Conservation (phyloP, 1,284 basidiomycete species). For the Rhodotorula sp. region DNA sequence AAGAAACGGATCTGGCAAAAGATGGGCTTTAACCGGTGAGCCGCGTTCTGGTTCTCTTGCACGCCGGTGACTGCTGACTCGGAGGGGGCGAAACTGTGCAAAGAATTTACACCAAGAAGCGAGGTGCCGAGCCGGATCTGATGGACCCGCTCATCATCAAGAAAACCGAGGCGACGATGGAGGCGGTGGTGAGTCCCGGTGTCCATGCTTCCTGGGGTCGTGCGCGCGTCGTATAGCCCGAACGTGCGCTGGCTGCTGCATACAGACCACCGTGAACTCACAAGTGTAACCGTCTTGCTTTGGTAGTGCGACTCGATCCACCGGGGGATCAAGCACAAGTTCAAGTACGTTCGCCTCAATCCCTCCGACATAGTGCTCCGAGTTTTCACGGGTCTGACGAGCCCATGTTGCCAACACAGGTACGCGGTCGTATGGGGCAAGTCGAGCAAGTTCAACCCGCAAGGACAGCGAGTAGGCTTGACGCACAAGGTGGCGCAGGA, state of each 20-base stretch:
- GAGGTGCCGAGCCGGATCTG: slow-evolving; percentile 84
- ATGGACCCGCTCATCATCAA: slow-evolving; percentile 83
- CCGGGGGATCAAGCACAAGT: slow-evolving; percentile 72
- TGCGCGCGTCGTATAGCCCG: background rate
- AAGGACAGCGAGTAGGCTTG: slow-evolving; percentile 85
- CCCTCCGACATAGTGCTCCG: background rate
- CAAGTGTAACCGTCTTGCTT: background rate
- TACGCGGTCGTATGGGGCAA: slow-evolving; percentile 40
- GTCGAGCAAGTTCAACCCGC: slow-evolving; percentile 58
- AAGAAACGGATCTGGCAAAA: slow-evolving; percentile 79
- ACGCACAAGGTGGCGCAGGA: slow-evolving; percentile 85
- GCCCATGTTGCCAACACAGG: background rate
- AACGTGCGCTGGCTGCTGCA: background rate
- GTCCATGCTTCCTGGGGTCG: background rate
- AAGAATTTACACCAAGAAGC: slow-evolving; percentile 91
- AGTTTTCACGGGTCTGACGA: background rate
- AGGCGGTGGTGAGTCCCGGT: slow-evolving; percentile 56
- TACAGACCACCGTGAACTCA: background rate
- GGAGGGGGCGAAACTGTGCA: background rate
- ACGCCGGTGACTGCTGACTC: background rate
- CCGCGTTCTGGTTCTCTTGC: too few relatives aligned
- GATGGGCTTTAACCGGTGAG: slow-evolving; percentile 26
- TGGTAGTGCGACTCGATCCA: slow-evolving; percentile 66
- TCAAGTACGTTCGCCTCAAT: slow-evolving; percentile 38
- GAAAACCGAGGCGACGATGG: slow-evolving; percentile 86